Evolutionary conservation across 2,329 filamentous ascomycete species (phyloP).

Genomic region (Lasiodiplodia citricola): DNA sequence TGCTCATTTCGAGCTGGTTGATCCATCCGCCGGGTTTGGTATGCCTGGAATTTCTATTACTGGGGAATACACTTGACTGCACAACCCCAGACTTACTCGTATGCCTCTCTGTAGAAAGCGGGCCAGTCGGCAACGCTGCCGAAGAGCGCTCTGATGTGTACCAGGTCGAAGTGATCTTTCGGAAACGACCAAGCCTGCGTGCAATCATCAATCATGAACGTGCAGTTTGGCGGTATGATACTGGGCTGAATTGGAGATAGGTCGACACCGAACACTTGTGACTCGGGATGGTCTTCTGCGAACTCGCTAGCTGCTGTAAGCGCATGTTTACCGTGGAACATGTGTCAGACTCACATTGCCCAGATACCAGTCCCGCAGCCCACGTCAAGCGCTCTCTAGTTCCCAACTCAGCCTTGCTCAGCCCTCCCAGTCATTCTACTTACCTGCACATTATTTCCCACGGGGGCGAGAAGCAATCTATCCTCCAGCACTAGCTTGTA

Average conservation of each 20-base stretch:
- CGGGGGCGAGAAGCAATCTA: constrained; percentile 41
- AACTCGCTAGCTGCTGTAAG: constrained; percentile 6
- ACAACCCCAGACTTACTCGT: constrained; percentile 30
- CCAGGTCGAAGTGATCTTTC: constrained; percentile 54
- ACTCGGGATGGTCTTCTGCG: constrained; percentile 39
- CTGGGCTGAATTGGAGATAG: constrained; percentile 48
- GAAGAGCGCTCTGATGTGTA: constrained; percentile 41
- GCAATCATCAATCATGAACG: constrained; percentile 56
- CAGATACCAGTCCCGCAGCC: constrained; percentile 28
- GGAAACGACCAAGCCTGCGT: constrained; percentile 30
- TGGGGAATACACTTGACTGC: not conserved
- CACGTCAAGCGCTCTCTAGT: constrained; percentile 10
- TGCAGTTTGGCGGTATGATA: constrained; percentile 53
- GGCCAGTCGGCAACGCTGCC: constrained; percentile 35
- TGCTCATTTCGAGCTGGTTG: constrained; percentile 36
- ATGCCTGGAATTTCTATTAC: constrained; percentile 7
- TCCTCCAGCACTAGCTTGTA: constrained; percentile 43
- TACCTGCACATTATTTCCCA: constrained; percentile 29
- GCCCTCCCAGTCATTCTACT: not conserved
- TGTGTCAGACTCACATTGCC: constrained; percentile 24
- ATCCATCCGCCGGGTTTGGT: constrained; percentile 35
- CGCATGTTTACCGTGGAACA: constrained; percentile 30
- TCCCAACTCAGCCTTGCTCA: not conserved
- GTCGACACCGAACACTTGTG: constrained; percentile 53
- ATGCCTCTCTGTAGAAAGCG: constrained; percentile 30